Evolutionary conservation across 176 grass and related monocot genomes (phyloP).

Genomic region (Aegilops tauschii): DNA sequence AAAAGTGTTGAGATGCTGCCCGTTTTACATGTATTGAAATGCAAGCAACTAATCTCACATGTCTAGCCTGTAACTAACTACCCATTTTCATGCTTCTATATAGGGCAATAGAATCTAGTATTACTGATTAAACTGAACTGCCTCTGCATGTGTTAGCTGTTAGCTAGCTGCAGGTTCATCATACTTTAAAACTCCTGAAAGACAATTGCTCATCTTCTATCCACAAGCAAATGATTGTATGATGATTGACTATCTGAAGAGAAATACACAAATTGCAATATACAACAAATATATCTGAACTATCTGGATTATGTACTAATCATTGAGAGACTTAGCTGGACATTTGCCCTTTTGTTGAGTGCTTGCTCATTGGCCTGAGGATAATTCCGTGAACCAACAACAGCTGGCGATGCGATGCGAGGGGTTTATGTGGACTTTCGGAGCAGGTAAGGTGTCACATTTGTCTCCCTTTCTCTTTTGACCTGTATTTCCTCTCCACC

Average conservation of each 20-base stretch:
- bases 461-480: constrained; percentile 16
- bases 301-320: constrained; percentile 37
- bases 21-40: constrained; percentile 46
- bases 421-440: background rate
- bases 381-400: constrained; percentile 28
- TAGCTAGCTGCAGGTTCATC: constrained; percentile 23
- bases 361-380: constrained; percentile 3
- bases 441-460: constrained; percentile 40
- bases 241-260: constrained; percentile 38
- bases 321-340: constrained; percentile 11
- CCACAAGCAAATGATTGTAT: constrained; percentile 28
- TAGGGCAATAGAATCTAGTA: constrained; percentile 13
- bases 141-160: constrained; percentile 31
- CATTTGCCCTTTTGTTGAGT: background rate
- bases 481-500: constrained; percentile 21
- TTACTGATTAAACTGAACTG: constrained; percentile 31
- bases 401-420: constrained; percentile 25
- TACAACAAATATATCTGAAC: constrained; percentile 32
- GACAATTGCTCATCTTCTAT: background rate
- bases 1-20: constrained; percentile 15
- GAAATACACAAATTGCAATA: constrained; percentile 4
- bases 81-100: constrained; percentile 17
- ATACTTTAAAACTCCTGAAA: constrained; percentile 19
- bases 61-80: constrained; percentile 41
- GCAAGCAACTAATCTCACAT: constrained; percentile 39